Conservation (phyloP, 306 rosid genomes). For the Quercus dentata region DNA sequence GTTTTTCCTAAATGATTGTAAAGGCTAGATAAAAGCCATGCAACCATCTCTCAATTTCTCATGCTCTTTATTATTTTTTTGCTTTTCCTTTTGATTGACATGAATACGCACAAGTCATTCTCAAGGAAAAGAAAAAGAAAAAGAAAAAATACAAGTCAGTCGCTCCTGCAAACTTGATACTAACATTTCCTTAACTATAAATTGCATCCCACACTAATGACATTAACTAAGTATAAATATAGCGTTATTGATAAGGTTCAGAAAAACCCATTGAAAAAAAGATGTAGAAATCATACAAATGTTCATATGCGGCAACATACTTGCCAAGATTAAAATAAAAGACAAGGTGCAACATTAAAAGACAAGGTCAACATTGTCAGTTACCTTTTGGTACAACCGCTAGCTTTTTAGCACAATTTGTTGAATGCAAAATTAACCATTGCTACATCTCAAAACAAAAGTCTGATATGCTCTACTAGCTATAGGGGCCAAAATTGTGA, state of each 20-base stretch:
- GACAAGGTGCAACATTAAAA: neutral
- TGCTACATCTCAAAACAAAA: neutral
- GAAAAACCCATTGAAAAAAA: neutral
- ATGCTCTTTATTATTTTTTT: neutral
- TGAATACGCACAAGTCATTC: too few species aligned
- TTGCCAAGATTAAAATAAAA: neutral
- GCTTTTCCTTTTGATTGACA: too few species aligned
- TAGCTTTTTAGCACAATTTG: neutral
- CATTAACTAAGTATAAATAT: neutral
- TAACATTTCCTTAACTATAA: neutral
- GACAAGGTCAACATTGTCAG: neutral
- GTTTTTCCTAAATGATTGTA: neutral
- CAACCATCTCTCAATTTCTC: neutral
- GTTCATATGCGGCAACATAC: neutral
- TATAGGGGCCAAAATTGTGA: neutral
- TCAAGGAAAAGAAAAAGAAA: too few species aligned
- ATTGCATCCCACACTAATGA: neutral
- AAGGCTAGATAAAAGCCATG: constrained; percentile 11
- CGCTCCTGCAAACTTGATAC: too few species aligned
- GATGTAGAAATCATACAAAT: neutral
- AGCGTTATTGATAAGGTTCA: neutral
- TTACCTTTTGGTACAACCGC: neutral
- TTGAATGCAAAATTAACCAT: neutral
- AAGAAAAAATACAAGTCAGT: too few species aligned
- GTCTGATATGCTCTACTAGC: neutral